Conservation (phyloP, 2,329 filamentous ascomycete species). For the Ophiostoma fasciatum region DNA sequence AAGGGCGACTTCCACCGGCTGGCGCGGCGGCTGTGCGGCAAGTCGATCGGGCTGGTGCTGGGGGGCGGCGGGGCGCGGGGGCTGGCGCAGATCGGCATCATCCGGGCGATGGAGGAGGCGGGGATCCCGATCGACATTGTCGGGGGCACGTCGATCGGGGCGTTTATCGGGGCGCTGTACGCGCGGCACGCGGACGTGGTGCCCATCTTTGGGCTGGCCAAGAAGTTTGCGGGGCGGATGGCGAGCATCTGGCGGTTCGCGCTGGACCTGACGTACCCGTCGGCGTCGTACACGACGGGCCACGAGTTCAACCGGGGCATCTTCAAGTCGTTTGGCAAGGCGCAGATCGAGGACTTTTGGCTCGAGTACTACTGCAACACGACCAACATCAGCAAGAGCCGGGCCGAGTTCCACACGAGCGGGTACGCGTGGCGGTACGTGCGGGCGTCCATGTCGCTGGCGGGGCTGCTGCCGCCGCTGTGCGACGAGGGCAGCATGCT, state of each 20-base stretch:
- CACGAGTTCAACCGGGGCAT: conserved; percentile 98
- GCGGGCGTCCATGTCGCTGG: conserved; percentile 89
- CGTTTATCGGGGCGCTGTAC: conserved; percentile 90
- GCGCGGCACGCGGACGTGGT: conserved; percentile 93
- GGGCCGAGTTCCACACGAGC: conserved; percentile 83
- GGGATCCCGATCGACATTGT: conserved; percentile 93
- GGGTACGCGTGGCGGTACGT: conserved; percentile 98
- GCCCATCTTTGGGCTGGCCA: conserved; percentile 89
- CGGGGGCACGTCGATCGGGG: conserved; percentile 89
- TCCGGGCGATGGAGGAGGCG: conserved; percentile 86
- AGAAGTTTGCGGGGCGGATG: conserved; percentile 98
- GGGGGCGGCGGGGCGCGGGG: conserved; percentile 88
- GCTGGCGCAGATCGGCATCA: conserved; percentile 85
- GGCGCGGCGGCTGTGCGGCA: conserved; percentile 78
- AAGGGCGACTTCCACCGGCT: conserved; percentile 95
- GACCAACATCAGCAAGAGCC: conserved; percentile 92
- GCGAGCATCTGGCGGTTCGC: conserved; percentile 98
- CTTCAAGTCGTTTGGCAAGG: conserved; percentile 94
- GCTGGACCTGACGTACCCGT: conserved; percentile 88
- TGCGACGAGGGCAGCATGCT: conserved; percentile 97
- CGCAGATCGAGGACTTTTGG: conserved; percentile 98
- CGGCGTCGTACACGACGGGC: conserved; percentile 91
- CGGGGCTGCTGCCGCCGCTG: conserved; percentile 78
- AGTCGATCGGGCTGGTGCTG: conserved; percentile 85
- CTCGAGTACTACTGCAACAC: conserved; percentile 98